Conservation (phyloP, 148 eudicot genomes). For the Heliosperma pusillum region DNA sequence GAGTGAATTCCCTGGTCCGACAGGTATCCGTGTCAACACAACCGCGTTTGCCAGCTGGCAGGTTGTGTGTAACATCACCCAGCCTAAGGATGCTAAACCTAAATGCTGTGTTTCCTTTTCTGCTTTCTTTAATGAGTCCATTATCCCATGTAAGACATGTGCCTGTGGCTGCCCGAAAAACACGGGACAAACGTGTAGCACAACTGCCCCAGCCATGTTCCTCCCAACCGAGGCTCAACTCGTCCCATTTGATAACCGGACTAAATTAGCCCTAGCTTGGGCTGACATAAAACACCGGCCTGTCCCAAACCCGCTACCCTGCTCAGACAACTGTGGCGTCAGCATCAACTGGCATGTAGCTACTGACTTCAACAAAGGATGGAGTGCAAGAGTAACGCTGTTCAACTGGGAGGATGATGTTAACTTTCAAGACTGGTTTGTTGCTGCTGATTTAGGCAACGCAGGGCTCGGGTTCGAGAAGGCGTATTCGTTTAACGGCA, state of each 20-base stretch:
- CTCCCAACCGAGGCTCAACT: conserved; percentile 89
- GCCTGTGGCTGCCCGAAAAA: conserved; percentile 58
- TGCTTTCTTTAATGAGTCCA: conserved; percentile 42
- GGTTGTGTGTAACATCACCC: conserved; percentile 53
- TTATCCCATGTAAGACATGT: conserved; percentile 54
- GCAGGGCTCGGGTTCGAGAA: conserved; percentile 62
- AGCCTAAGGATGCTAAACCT: conserved; percentile 33
- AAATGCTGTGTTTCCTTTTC: conserved; percentile 54
- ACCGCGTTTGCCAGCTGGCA: conserved; percentile 50
- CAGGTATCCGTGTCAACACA: conserved; percentile 27
- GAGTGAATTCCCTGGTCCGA: conserved; percentile 46
- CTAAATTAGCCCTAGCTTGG: conserved; percentile 64
- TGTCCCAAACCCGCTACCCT: conserved; percentile 64
- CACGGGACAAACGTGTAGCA: conserved; percentile 41
- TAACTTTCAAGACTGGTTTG: conserved; percentile 59
- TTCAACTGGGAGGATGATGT: conserved; percentile 73
- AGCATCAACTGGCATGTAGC: conserved; percentile 76
- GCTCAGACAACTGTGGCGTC: conserved; percentile 88
- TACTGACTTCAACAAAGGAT: conserved; percentile 55
- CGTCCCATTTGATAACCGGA: conserved; percentile 82
- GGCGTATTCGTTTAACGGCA: conserved; percentile 73
- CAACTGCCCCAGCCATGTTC: conserved; percentile 66
- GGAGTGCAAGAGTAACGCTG: conserved; percentile 66
- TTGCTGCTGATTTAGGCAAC: conserved; percentile 49
- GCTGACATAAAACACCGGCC: conserved; percentile 58